Base-by-base conservation (phyloP, 73 alveolate species). In the Blepharisma japonicum region DNA sequence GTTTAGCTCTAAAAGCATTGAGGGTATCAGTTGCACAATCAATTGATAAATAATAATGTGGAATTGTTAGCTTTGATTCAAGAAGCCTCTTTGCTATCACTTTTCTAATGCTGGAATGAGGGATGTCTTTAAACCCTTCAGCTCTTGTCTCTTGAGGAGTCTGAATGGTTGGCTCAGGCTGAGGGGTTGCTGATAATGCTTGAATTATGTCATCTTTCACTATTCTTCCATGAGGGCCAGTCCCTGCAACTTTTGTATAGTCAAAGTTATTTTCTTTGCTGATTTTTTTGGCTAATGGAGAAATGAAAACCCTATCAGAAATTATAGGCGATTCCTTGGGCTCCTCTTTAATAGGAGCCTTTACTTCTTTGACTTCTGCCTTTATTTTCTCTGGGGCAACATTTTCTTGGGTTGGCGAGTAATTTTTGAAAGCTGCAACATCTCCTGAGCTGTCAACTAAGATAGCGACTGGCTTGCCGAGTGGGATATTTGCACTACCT, bases 161-260 rank as follows among this genome's bases (percentile, higher is more conserved):
- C 32, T 45, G 11, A 45, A 32, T 21, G 42, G 79, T 20, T 71
- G 77, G 48, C 9, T 32, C 74, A 51, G 78, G 79, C 71, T 70
- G 66, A 55, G 90, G 71, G 20, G 53, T 67, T 14, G 81, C 55
- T 45, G 81, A 54, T 46, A 81, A 45, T 38, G 68, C 45, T 45
- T 83, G 89, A 21, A 76, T 81, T 32, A 93, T 92, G 79, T 93
- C 98, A n/a, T 83, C 87, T 48, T 89, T 79, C 39, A 93, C 77
- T 32, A 93, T 90, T 66, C 98, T 82, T 23, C 94, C 97, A 72
- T 87, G 81, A 7, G 96, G 95, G 55, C 98, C 98, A 50, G 94
- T 77, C 25, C 98, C 98, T 74, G 54, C 27, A 18, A 90, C 70
- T 14, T 27, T 46, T 27, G 83, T 51, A 8, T 82, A 67, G 6